These are phyloP conservation scores for Picochlorum sp. DNA, from an alignment of 139 green algal species.

Conservation along the genomic window DNA sequence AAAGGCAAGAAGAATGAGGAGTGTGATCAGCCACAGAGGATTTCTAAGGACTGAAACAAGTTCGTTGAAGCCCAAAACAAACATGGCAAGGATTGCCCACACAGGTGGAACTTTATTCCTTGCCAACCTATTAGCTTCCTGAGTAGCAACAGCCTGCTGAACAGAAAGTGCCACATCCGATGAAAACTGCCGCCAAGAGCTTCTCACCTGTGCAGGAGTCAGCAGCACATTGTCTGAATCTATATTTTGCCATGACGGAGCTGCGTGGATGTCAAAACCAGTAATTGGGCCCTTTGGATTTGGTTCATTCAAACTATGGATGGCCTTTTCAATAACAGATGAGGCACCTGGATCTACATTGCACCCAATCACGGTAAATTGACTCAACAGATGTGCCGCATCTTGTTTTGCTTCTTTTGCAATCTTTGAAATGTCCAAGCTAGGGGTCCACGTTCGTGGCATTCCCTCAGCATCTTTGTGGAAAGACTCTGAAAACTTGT, in stretches of 20 bases:
- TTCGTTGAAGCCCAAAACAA: slow-evolving; percentile 89
- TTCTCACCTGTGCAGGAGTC: slow-evolving; percentile 35
- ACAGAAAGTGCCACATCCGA: slow-evolving; percentile 50
- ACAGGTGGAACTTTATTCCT: slow-evolving; percentile 61
- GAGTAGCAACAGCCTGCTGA: slow-evolving; percentile 63
- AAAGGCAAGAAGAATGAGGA: slow-evolving; percentile 41
- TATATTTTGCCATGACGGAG: slow-evolving; percentile 43
- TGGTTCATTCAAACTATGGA: neutral
- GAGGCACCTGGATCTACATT: too few relatives aligned
- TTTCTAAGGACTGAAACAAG: slow-evolving; percentile 68
- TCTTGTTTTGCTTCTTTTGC: slow-evolving; percentile 47
- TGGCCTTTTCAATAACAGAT: neutral
- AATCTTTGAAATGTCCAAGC: slow-evolving; percentile 57
- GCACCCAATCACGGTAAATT: slow-evolving; percentile 25
- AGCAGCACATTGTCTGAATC: slow-evolving; percentile 33
- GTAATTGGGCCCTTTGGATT: slow-evolving; percentile 8
- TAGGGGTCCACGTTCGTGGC: slow-evolving; percentile 61
- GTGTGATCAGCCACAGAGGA: slow-evolving; percentile 59
- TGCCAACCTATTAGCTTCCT: slow-evolving; percentile 66
- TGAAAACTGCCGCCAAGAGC: slow-evolving; percentile 64
- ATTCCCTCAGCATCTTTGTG: slow-evolving; percentile 57
- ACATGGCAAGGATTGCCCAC: slow-evolving; percentile 83
- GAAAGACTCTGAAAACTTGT: slow-evolving; percentile 69
- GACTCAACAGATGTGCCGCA: slow-evolving; percentile 56
- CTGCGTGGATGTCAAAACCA: slow-evolving; percentile 38